Base-by-base conservation (phyloP, 73 alveolate genomes). In the Paramecium biaurelia region DNA sequence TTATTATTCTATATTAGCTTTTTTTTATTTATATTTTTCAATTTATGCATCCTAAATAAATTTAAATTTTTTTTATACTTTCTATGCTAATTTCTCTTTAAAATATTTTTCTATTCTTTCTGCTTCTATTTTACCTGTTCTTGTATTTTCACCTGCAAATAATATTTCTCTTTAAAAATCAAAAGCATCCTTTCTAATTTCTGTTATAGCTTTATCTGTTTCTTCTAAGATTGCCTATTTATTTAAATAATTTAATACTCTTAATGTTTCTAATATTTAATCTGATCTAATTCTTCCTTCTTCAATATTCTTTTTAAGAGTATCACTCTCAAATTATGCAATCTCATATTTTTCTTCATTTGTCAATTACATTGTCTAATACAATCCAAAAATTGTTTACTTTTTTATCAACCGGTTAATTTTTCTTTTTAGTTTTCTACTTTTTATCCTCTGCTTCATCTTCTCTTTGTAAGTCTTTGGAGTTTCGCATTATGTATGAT, bases 61-160 rank as follows among this genome's bases (percentile, higher is more conserved):
- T 26, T 23, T 12, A 1, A 1, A 6, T 11, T 53, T 53, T 4
- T 47, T 53, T n/a, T 1, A 4, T 63, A 63, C 84, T 92, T 96
- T 96, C 76, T 95, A 86, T 57, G 95, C 92, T 90, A 94, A 42
- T 57, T 95, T 95, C 86, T 96, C 99, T 53, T 96, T 98, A 95
- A 96, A 95, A 72, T 95, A 96, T 74, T 95, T 96, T 92, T 94
- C 95, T 20, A 96, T 95, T 92, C 94, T 96, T 35, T 96, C 99
- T n/a, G 99, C 99, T 43, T 95, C 98, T 41, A 96, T 92, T 84
- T 96, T 96, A n/a, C 99, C 99, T 37, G 99, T 96, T 68, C 98
- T 92, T 5, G 97, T 95, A 85, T 96, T 96, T 85, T 96, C 99
- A 8, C 98, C 96, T 23, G 98, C 98, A 20, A 95, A 86, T 76